Conservation (phyloP, 2,329 filamentous ascomycete species). For the Penicillium sp. region DNA sequence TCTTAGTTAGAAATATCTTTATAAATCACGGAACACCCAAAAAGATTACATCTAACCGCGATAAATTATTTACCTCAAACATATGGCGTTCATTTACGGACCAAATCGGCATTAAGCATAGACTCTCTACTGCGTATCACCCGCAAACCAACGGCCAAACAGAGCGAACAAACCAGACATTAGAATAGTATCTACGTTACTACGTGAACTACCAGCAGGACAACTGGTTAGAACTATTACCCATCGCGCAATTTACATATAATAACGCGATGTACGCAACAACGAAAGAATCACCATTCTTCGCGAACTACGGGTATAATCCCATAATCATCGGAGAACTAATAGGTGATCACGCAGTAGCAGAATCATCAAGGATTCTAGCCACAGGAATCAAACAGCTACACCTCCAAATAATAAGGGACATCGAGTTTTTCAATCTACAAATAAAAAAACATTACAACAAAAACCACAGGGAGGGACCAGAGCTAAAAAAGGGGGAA, state of each 20-base stretch:
- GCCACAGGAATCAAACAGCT: neutral
- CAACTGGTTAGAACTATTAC: neutral
- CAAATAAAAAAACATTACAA: neutral
- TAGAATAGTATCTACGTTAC: slow-evolving; percentile 7
- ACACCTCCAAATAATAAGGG: neutral
- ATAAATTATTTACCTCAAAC: slow-evolving; percentile 6
- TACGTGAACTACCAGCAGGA: slow-evolving; percentile 10
- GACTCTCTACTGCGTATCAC: slow-evolving; percentile 3
- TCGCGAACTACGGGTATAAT: neutral
- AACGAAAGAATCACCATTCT: neutral
- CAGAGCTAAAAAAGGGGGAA: neutral
- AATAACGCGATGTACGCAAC: neutral
- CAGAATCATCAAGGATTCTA: neutral
- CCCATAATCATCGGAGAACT: neutral
- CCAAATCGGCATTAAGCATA: slow-evolving; percentile 1
- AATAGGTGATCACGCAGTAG: neutral
- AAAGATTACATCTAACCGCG: neutral
- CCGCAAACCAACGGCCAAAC: slow-evolving; percentile 3
- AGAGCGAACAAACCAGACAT: slow-evolving; percentile 3
- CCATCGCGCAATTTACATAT: neutral
- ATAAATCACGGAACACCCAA: neutral
- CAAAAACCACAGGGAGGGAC: neutral
- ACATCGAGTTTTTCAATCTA: no score
- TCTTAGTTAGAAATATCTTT: neutral
- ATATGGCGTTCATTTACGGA: slow-evolving; percentile 3